These are phyloP conservation scores for Metschnikowia gelsemii DNA, from an alignment of 805 yeast species.

Conservation along the genomic window DNA sequence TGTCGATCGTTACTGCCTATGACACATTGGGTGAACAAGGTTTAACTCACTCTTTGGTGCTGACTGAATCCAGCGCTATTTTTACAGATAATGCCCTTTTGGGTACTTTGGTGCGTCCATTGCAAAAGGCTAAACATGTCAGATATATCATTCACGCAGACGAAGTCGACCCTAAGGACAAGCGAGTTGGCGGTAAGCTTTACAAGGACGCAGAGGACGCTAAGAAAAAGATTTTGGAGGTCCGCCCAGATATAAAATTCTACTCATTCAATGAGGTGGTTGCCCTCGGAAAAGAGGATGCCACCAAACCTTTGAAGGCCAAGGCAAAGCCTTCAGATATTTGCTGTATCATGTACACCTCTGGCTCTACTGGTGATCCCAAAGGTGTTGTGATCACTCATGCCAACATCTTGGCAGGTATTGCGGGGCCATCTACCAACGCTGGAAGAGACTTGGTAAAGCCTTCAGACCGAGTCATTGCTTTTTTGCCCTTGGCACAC, in stretches of 20 bases:
- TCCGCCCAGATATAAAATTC: slow-evolving; percentile 77
- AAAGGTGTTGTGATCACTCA: slow-evolving; percentile 77
- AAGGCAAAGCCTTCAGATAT: slow-evolving; percentile 58
- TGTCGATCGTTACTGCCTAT: slow-evolving; percentile 93
- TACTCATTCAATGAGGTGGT: slow-evolving; percentile 64
- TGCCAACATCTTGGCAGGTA: slow-evolving; percentile 72
- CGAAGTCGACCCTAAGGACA: slow-evolving; percentile 57
- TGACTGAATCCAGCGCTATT: slow-evolving; percentile 76
- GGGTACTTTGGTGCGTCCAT: slow-evolving; percentile 64
- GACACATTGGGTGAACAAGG: slow-evolving; percentile 92
- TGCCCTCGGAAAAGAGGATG: slow-evolving; percentile 58
- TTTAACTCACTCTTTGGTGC: slow-evolving; percentile 76
- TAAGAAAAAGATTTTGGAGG: slow-evolving; percentile 53
- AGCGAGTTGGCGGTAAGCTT: slow-evolving; percentile 59
- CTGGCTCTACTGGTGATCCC: slow-evolving; percentile 84
- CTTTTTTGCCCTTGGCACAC: slow-evolving; percentile 94
- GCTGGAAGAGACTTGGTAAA: slow-evolving; percentile 53
- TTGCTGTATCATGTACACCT: slow-evolving; percentile 82
- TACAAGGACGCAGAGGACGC: slow-evolving; percentile 60
- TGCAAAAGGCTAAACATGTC: slow-evolving; percentile 59
- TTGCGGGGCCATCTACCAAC: slow-evolving; percentile 74
- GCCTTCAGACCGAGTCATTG: slow-evolving; percentile 69
- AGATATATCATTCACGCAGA: slow-evolving; percentile 73
- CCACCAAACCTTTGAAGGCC: slow-evolving; percentile 28
- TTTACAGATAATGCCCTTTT: slow-evolving; percentile 82